Conservation (phyloP, 805 yeast species). For the Lipomyces oligophaga region DNA sequence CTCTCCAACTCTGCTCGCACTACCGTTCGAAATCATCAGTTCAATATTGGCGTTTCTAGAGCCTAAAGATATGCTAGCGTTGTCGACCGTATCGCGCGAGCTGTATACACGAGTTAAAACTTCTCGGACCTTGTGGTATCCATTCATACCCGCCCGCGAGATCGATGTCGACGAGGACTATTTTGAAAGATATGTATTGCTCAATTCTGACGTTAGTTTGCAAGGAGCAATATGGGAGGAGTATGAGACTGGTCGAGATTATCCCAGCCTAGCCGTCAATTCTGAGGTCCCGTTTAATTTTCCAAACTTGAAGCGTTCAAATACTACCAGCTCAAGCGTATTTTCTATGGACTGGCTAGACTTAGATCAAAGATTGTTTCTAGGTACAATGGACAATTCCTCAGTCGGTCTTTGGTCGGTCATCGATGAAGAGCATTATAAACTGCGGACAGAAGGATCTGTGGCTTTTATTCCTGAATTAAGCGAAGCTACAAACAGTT, state of each 20-base stretch:
- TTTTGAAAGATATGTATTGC: slow-evolving; percentile 10
- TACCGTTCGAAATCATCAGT: slow-evolving; percentile 21
- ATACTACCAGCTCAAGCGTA: slow-evolving; percentile 1
- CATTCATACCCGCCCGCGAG: not conserved
- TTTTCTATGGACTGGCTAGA: slow-evolving; percentile 14
- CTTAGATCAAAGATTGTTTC: slow-evolving; percentile 4
- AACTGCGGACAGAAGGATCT: not conserved
- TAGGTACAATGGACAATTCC: slow-evolving; percentile 21
- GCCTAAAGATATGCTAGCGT: slow-evolving; percentile 9
- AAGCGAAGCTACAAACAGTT: slow-evolving; percentile 3
- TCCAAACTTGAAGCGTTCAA: not conserved
- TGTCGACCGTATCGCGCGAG: slow-evolving; percentile 13
- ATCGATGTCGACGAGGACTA: slow-evolving; percentile 17
- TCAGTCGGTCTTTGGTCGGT: slow-evolving; percentile 17
- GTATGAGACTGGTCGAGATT: not conserved
- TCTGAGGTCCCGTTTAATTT: not conserved
- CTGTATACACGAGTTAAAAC: slow-evolving; percentile 13
- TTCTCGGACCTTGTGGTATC: slow-evolving; percentile 19
- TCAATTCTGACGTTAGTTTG: slow-evolving; percentile 13
- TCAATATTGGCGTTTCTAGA: slow-evolving; percentile 12
- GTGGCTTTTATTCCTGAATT: slow-evolving; percentile 9
- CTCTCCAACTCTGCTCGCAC: too few species aligned
- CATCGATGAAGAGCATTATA: not conserved
- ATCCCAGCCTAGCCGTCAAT: too few species aligned
- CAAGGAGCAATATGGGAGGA: slow-evolving; percentile 5